Evolutionary conservation across 306 rosid species (phyloP).

Genomic region (Quercus mongolica): DNA sequence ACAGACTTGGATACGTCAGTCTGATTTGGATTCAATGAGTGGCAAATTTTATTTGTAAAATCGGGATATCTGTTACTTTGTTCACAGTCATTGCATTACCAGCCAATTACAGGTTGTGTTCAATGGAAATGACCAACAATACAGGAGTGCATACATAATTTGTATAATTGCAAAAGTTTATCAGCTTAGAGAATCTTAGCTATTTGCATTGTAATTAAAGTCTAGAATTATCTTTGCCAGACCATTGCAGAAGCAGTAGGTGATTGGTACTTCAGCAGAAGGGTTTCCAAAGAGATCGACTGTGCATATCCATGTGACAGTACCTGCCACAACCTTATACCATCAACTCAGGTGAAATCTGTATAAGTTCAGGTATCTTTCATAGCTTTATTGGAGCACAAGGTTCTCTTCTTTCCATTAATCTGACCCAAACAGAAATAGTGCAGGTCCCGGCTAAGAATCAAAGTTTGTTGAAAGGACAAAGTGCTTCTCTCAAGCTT

Average conservation of each 20-base stretch:
- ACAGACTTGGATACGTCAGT: no score
- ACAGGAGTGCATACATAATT: not conserved
- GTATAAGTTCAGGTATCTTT: not conserved
- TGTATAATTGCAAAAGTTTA: not conserved
- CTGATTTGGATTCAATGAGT: no score
- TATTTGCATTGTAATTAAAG: not conserved
- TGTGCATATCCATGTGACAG: slow-evolving; percentile 85
- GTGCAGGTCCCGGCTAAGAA: slow-evolving; percentile 27
- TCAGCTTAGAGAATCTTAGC: not conserved
- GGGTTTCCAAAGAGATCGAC: slow-evolving; percentile 55
- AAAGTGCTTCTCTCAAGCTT: slow-evolving; percentile 12
- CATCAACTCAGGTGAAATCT: slow-evolving; percentile 35
- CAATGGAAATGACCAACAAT: not conserved
- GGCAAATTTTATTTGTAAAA: no score
- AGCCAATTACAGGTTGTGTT: not conserved
- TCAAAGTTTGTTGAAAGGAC: not conserved
- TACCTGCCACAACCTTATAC: slow-evolving; percentile 76
- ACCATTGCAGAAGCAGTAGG: slow-evolving; percentile 92
- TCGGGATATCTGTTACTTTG: no score
- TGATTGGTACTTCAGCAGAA: slow-evolving; percentile 87
- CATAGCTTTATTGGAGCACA: not conserved
- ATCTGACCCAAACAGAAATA: slow-evolving; percentile 22
- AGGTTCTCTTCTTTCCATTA: not conserved
- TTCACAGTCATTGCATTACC: not conserved
- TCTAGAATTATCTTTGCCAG: slow-evolving; percentile 39